Evolutionary conservation across 1,284 basidiomycete genomes (phyloP).

Genomic region (Ceratobasidium sp.): DNA sequence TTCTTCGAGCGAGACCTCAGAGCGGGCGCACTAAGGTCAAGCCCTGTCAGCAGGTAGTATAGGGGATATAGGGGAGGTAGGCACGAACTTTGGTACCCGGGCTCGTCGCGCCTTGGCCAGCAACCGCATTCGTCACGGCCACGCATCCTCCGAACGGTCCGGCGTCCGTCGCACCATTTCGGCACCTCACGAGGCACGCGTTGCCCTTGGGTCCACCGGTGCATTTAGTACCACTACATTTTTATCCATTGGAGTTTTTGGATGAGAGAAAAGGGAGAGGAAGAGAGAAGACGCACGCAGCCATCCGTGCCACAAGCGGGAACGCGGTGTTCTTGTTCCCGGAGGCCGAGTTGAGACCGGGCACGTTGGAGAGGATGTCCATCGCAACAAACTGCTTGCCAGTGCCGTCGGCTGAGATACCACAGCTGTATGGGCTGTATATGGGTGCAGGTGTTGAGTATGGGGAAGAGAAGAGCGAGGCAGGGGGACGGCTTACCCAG

Average conservation of each 20-base stretch:
- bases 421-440: conserved; percentile 50
- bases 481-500: conserved; percentile 46
- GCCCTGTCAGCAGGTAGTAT: background rate
- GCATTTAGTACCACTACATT: conserved; percentile 48
- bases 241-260: too few species aligned
- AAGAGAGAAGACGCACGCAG: conserved; percentile 44
- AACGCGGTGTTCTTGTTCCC: conserved; percentile 49
- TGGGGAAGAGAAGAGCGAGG: background rate
- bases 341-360: conserved; percentile 48
- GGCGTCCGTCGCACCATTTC: conserved; percentile 49
- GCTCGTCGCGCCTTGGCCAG: conserved; percentile 14
- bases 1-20: conserved; percentile 16
- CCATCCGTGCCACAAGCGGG: conserved; percentile 48
- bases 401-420: conserved; percentile 50
- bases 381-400: conserved; percentile 49
- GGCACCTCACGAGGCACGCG: conserved; percentile 51
- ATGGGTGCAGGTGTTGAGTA: background rate
- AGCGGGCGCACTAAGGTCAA: conserved; percentile 14
- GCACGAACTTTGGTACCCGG: conserved; percentile 23
- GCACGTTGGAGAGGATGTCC: conserved; percentile 50
- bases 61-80: background rate
- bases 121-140: conserved; percentile 46
- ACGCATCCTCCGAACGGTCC: conserved; percentile 52
- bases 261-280: background rate
- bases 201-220: conserved; percentile 51